Evolutionary conservation across 1,284 basidiomycete species (phyloP).

Genomic region (Somion occarium): DNA sequence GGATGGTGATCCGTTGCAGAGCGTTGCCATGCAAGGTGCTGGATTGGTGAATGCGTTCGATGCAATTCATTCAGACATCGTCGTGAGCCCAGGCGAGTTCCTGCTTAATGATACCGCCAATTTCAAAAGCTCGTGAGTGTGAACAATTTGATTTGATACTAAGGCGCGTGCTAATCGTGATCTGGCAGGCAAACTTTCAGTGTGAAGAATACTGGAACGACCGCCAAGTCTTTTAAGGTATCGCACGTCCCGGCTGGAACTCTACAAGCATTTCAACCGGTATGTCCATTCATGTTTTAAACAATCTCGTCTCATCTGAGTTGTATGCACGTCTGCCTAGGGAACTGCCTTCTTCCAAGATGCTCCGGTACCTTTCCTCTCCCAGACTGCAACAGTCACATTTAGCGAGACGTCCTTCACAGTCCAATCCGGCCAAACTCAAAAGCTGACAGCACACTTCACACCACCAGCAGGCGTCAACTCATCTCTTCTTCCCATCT

Average conservation of each 20-base stretch:
- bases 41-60: constrained; percentile 63
- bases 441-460: constrained; percentile 29
- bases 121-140: constrained; percentile 41
- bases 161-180: not conserved
- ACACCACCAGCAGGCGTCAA: constrained; percentile 41
- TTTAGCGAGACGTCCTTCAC: constrained; percentile 32
- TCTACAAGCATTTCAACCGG: constrained; percentile 37
- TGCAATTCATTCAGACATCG: constrained; percentile 51
- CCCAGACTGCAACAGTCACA: constrained; percentile 37
- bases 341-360: constrained; percentile 35
- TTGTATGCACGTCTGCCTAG: constrained; percentile 10
- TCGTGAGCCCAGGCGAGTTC: constrained; percentile 55
- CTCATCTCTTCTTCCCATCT: constrained; percentile 47
- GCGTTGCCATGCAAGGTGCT: constrained; percentile 60
- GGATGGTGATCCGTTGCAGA: constrained; percentile 49
- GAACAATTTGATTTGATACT: constrained; percentile 9
- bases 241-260: constrained; percentile 52
- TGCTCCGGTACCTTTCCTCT: constrained; percentile 48
- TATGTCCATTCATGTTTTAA: constrained; percentile 13
- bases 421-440: constrained; percentile 28
- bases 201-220: constrained; percentile 40
- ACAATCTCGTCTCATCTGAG: not conserved
- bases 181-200: constrained; percentile 41
- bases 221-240: constrained; percentile 39
- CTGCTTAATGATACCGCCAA: constrained; percentile 69